Evolutionary conservation across 2,329 filamentous ascomycete species (phyloP).

Genomic region (Fusarium pseudocircinatum): DNA sequence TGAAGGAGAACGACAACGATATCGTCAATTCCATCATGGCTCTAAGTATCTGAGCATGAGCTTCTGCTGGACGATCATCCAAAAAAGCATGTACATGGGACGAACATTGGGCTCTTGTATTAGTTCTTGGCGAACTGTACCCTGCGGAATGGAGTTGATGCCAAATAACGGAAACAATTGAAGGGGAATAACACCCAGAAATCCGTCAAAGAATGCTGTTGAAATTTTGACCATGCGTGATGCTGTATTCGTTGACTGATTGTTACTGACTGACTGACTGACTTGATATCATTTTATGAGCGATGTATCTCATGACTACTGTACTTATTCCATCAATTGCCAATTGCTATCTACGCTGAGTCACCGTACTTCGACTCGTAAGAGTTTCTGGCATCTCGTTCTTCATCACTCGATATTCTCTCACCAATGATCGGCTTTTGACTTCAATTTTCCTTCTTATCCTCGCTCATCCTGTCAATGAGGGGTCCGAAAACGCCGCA

Average conservation of each 20-base stretch:
- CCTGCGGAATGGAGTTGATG: conserved; percentile 43
- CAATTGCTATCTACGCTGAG: not conserved
- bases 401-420: not conserved
- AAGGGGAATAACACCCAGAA: conserved; percentile 34
- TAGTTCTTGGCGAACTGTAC: conserved; percentile 41
- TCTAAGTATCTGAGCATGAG: conserved; percentile 74
- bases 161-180: conserved; percentile 43
- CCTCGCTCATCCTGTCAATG: conserved; percentile 13
- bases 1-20: conserved; percentile 99
- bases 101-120: conserved; percentile 45
- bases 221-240: not conserved
- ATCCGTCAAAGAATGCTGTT: conserved; percentile 18
- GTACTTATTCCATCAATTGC: not conserved
- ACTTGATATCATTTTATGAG: not conserved
- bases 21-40: conserved; percentile 99
- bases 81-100: conserved; percentile 42
- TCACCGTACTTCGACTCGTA: not conserved
- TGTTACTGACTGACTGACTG: not conserved
- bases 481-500: conserved; percentile 38
- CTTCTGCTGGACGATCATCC: conserved; percentile 34
- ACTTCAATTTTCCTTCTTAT: not conserved
- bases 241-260: not conserved
- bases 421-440: not conserved
- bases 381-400: not conserved
- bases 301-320: not conserved